phyloP scores from a whole-genome alignment of 495 filamentous ascomycete genomes.

The Rhypophila decipiens region DNA sequence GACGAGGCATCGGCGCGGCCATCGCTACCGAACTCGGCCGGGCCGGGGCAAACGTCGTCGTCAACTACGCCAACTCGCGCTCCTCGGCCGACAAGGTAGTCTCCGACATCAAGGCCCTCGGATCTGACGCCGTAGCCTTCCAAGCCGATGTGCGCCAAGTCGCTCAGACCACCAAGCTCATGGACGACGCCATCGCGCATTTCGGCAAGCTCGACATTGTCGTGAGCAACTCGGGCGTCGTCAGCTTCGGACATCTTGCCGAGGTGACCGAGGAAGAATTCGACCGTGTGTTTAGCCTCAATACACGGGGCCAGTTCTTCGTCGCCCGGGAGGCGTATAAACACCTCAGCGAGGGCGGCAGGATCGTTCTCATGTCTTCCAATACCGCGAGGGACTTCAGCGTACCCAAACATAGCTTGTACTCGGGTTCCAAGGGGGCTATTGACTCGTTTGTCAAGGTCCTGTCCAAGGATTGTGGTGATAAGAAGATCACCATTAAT shows the following conservation, averaged over 20 bases:
- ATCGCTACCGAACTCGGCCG: slow-evolving; percentile 66
- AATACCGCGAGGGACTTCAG: slow-evolving; percentile 54
- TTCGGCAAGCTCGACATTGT: slow-evolving; percentile 63
- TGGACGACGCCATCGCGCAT: slow-evolving; percentile 49
- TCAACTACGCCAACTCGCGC: slow-evolving; percentile 63
- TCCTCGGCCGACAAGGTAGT: slow-evolving; percentile 53
- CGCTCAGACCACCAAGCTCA: slow-evolving; percentile 39
- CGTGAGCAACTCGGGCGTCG: slow-evolving; percentile 55
- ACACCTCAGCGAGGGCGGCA: slow-evolving; percentile 49
- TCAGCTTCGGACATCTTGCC: slow-evolving; percentile 48
- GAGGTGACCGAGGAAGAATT: slow-evolving; percentile 65
- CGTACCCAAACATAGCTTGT: slow-evolving; percentile 53
- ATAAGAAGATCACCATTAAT: slow-evolving; percentile 53
- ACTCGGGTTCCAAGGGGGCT: slow-evolving; percentile 48
- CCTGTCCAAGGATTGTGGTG: slow-evolving; percentile 12
- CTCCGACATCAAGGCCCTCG: slow-evolving; percentile 44
- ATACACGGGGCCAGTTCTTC: slow-evolving; percentile 71
- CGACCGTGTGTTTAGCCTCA: slow-evolving; percentile 66
- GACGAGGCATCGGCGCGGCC: slow-evolving; percentile 63
- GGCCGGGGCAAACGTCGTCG: slow-evolving; percentile 58
- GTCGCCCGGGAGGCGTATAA: slow-evolving; percentile 58
- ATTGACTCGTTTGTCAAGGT: slow-evolving; percentile 12
- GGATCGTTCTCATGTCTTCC: slow-evolving; percentile 52
- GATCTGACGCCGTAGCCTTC: slow-evolving; percentile 54
- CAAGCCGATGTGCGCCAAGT: slow-evolving; percentile 67